Conservation (phyloP, 768 basidiomycete genomes). For the Ramaria sp. region DNA sequence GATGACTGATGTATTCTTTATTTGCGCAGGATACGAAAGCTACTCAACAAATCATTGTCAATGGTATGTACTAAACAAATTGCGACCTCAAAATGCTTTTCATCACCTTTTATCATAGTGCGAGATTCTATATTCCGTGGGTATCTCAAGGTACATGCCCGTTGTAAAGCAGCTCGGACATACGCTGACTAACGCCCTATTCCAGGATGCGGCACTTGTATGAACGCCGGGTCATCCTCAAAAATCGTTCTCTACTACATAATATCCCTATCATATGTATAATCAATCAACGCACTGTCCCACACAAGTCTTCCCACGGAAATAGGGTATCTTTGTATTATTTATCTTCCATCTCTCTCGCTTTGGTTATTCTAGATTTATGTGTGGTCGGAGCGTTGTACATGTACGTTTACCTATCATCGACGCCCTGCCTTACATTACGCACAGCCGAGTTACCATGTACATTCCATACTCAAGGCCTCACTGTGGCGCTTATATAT, state of each 20-base stretch:
- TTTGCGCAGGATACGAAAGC: slow-evolving; percentile 62
- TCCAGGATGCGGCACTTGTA: slow-evolving; percentile 7
- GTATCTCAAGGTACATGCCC: slow-evolving; percentile 41
- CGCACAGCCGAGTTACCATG: not conserved
- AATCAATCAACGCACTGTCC: not conserved
- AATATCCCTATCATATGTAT: no score
- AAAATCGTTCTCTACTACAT: no score
- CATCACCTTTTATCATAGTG: slow-evolving; percentile 26
- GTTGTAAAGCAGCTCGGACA: no score
- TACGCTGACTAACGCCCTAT: no score
- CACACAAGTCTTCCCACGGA: not conserved
- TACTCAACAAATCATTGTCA: slow-evolving; percentile 66
- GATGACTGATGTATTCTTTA: not conserved
- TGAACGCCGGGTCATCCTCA: not conserved
- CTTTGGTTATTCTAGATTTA: not conserved
- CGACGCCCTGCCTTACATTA: not conserved
- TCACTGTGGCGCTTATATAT: no score
- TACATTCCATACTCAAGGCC: not conserved
- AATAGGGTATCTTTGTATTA: not conserved
- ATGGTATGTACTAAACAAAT: slow-evolving; percentile 38
- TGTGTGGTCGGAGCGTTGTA: not conserved
- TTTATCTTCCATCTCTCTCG: not conserved
- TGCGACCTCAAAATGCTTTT: not conserved
- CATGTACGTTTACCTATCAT: not conserved
- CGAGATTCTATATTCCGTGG: slow-evolving; percentile 70